Conservation (phyloP, 441 rosid genomes). For the Manihot esculenta region DNA sequence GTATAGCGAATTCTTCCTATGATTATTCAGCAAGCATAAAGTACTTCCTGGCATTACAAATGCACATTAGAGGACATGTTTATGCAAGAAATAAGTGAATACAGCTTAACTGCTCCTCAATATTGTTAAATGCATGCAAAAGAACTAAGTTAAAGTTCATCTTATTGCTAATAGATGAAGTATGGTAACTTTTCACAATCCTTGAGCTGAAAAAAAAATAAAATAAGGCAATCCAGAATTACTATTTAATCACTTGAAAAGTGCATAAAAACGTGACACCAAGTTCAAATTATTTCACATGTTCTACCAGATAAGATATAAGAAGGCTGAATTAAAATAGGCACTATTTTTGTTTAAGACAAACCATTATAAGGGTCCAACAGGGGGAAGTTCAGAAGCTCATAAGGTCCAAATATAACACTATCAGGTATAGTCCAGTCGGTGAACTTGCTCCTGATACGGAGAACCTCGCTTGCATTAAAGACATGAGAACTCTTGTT, state of each 20-base stretch:
- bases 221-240: not conserved
- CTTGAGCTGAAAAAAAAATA: not conserved
- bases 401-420: constrained; percentile 89
- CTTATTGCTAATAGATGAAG: not conserved
- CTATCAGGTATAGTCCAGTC: constrained; percentile 69
- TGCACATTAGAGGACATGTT: not conserved
- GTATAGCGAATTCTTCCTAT: not conserved
- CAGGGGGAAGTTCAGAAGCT: constrained; percentile 69
- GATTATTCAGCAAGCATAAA: not conserved
- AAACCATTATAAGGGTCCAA: constrained; percentile 67
- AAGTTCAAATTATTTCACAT: not conserved
- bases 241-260: not conserved
- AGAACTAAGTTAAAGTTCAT: not conserved
- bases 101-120: not conserved
- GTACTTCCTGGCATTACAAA: not conserved
- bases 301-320: not conserved
- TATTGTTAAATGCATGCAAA: not conserved
- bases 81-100: not conserved
- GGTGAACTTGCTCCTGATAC: constrained; percentile 63
- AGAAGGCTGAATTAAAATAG: not conserved
- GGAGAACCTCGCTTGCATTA: constrained; percentile 58
- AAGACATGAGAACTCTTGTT: constrained; percentile 40
- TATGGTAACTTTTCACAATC: not conserved
- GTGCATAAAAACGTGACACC: not conserved
- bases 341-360: constrained; percentile 31